Percentiles rank a stretch among this genome's conserved stretches.
Conservation (phyloP, 345 rosid species). For the Excoecaria cochinchinensis region DNA sequence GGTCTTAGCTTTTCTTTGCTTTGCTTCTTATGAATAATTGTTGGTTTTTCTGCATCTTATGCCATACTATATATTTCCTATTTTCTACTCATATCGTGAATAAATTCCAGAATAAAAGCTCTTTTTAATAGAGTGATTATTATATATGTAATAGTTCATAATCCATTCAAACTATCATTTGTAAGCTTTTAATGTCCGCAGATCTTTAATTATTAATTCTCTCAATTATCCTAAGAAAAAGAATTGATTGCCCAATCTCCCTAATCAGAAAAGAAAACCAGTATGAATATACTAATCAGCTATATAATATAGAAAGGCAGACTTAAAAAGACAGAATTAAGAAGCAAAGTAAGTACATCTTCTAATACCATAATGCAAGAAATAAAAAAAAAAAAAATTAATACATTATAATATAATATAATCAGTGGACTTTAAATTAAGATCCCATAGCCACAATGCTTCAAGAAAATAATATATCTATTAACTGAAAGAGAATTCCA, state of each 20-base stretch:
- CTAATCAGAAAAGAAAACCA: neutral
- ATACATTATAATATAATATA: neutral
- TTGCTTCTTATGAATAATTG: neutral
- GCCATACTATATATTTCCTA: no score
- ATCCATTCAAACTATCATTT: no score
- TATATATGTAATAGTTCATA: no score
- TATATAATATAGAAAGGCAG: neutral
- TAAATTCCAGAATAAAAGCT: no score
- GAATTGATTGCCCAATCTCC: neutral
- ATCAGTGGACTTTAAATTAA: neutral
- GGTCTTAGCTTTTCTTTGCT: neutral
- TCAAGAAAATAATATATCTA: neutral
- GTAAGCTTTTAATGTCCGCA: no score
- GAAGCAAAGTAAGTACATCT: neutral
- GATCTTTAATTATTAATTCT: no score
- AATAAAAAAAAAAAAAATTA: no score
- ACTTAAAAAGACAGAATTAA: neutral
- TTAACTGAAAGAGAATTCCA: neutral
- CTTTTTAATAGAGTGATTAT: no score
- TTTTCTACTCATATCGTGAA: no score
- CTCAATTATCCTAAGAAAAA: neutral
- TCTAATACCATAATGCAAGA: neutral
- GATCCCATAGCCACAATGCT: conserved; percentile 10
- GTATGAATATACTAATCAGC: neutral
- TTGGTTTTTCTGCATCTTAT: neutral